Evolutionary conservation across 192 early-diverging fungal genomes (phyloP).

Genomic region (Podila clonocystis): DNA sequence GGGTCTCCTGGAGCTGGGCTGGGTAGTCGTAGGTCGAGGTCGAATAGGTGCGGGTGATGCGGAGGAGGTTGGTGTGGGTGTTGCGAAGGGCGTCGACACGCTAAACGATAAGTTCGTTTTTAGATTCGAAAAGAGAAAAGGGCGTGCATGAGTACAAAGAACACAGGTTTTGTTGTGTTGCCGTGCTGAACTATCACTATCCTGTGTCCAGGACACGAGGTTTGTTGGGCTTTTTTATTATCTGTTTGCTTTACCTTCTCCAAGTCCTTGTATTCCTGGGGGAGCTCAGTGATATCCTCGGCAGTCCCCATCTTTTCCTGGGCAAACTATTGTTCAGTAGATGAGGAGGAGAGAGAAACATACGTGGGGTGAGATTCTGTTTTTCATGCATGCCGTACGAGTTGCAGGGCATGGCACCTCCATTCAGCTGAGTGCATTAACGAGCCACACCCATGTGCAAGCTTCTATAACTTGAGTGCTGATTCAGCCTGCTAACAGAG

Average conservation of each 20-base stretch:
- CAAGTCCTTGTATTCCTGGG: slow-evolving; percentile 91
- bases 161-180: background rate
- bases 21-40: slow-evolving; percentile 83
- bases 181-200: too few relatives aligned
- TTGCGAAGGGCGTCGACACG: slow-evolving; percentile 80
- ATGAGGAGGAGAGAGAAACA: too few relatives aligned
- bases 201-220: too few relatives aligned
- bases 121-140: background rate
- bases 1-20: slow-evolving; percentile 72
- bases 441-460: too few relatives aligned
- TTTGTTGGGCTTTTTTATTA: too few relatives aligned
- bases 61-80: slow-evolving; percentile 76
- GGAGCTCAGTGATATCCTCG: slow-evolving; percentile 91
- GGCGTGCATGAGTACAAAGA: background rate
- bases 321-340: slow-evolving; percentile 72
- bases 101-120: slow-evolving; percentile 46
- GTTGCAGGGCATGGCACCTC: too few relatives aligned
- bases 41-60: slow-evolving; percentile 78
- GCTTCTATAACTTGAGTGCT: too few relatives aligned
- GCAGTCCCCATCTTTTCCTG: slow-evolving; percentile 86
- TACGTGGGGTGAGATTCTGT: too few relatives aligned
- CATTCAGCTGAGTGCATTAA: too few relatives aligned
- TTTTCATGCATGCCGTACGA: too few relatives aligned
- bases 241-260: slow-evolving; percentile 71
- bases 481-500: too few relatives aligned